Evolutionary conservation across 495 filamentous ascomycete genomes (phyloP).

Genomic region (Sphaerosporella brunnea): DNA sequence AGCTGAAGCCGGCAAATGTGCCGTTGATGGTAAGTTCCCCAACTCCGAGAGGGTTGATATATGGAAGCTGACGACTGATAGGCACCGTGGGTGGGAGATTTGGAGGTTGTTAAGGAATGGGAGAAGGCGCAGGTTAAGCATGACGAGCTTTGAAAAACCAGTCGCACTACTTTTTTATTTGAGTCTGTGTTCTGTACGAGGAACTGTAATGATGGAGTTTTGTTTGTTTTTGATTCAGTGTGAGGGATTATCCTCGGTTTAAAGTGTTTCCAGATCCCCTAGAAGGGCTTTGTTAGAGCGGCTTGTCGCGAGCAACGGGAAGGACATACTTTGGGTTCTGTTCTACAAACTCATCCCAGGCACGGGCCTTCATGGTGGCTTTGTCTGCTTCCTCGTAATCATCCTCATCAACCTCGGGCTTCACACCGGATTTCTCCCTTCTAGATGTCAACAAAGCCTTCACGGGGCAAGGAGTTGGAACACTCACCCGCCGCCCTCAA

Average conservation of each 20-base stretch:
- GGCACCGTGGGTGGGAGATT: constrained; percentile 1
- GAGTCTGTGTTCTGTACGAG: no score
- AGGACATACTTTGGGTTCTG: constrained; percentile 49
- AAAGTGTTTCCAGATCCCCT: constrained; percentile 68
- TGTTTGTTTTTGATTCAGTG: no score
- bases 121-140: constrained; percentile 25
- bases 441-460: not conserved
- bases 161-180: no score
- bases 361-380: constrained; percentile 82
- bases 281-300: not conserved
- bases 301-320: no score
- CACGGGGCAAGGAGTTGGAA: not conserved
- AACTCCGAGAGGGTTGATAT: not conserved
- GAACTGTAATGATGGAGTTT: no score
- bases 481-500: constrained; percentile 53
- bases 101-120: not conserved
- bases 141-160: constrained; percentile 10
- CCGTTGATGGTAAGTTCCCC: constrained; percentile 3
- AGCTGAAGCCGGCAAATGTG: constrained; percentile 3
- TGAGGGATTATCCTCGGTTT: constrained; percentile 56
- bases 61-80: no score
- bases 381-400: constrained; percentile 65
- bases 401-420: constrained; percentile 69
- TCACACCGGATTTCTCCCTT: constrained; percentile 49
- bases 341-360: constrained; percentile 91